Conservation (phyloP, 352 stramenopile genomes). For the Pythium grandisporangium region DNA sequence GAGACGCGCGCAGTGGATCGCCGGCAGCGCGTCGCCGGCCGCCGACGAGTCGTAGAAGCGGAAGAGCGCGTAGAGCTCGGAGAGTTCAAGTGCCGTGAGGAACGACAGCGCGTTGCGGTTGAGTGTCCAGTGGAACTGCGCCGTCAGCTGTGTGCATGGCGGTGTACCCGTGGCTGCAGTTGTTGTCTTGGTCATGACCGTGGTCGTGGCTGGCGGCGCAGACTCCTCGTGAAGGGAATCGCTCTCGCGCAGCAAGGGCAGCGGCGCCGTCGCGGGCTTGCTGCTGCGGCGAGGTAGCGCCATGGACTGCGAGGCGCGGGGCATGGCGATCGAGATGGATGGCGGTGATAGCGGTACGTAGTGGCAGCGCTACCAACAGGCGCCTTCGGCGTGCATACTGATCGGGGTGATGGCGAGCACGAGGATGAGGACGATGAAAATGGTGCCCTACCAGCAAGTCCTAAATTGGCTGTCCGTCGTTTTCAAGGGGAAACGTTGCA, state of each 20-base stretch:
- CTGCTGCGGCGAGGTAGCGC: neutral
- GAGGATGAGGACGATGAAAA: no score
- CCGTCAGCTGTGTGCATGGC: conserved; percentile 9
- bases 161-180: neutral
- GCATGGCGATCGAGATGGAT: no score
- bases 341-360: no score
- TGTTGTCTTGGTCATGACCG: no score
- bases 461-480: no score
- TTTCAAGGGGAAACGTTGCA: no score
- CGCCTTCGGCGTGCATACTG: no score
- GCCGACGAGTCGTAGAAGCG: conserved; percentile 52
- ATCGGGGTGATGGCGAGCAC: no score
- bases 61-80: conserved; percentile 40
- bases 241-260: neutral
- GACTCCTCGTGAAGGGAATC: neutral
- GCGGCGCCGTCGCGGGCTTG: conserved; percentile 8
- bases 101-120: conserved; percentile 23
- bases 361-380: no score
- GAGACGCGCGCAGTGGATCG: conserved; percentile 33
- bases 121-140: conserved; percentile 49
- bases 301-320: no score
- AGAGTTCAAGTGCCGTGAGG: conserved; percentile 16
- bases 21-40: conserved; percentile 28
- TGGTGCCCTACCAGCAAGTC: no score
- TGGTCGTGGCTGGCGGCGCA: neutral